Evolutionary conservation across 2,329 filamentous ascomycete genomes (phyloP).

Genomic region (Claviceps lovelessii): DNA sequence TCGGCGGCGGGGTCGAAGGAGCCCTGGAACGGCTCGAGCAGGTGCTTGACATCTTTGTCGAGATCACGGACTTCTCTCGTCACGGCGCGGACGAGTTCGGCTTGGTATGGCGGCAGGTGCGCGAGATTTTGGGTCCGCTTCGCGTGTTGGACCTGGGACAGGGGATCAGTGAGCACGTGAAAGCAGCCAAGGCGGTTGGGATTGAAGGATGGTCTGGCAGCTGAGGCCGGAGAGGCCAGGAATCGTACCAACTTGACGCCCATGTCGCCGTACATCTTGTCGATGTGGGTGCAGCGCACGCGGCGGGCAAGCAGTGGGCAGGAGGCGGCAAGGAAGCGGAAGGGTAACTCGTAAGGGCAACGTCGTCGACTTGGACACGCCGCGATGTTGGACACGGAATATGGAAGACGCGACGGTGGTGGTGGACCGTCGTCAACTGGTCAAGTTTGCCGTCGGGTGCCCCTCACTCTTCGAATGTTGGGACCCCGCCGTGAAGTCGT

Average conservation of each 20-base stretch:
- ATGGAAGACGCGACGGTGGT: not conserved
- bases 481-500: not conserved
- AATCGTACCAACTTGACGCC: constrained; percentile 64
- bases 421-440: not conserved
- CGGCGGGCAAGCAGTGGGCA: too few species aligned
- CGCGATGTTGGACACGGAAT: not conserved
- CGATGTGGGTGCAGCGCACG: not conserved
- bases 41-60: constrained; percentile 66
- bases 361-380: not conserved
- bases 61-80: constrained; percentile 87
- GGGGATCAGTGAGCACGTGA: not conserved
- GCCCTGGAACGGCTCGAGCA: constrained; percentile 70
- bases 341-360: not conserved
- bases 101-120: constrained; percentile 81
- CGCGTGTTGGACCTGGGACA: constrained; percentile 70
- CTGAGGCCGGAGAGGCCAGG: not conserved
- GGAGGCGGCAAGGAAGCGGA: not conserved
- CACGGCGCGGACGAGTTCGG: constrained; percentile 75
- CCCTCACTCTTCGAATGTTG: not conserved
- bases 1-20: constrained; percentile 75
- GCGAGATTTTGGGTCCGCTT: constrained; percentile 82
- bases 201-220: not conserved
- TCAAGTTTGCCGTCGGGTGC: not conserved
- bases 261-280: constrained; percentile 69
- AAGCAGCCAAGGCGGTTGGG: not conserved